Percentiles rank a stretch among this genome's conserved stretches.
Evolutionary conservation across 1,284 basidiomycete species (phyloP).

Genomic region (Cerioporus squamosus): DNA sequence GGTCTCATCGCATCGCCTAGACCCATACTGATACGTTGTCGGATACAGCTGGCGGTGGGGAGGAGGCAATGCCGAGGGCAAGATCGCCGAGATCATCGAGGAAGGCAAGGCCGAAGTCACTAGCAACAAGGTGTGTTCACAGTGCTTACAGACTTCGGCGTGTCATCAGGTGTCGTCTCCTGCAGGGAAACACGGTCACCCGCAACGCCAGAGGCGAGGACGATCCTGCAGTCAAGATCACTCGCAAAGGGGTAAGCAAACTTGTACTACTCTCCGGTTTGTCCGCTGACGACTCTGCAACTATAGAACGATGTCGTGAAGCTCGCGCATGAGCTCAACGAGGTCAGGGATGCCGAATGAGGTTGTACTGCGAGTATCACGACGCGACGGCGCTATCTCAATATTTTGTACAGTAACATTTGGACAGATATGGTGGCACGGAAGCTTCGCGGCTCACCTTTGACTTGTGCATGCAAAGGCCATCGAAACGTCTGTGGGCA

Average conservation of each 20-base stretch:
- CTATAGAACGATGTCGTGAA: conserved; percentile 49
- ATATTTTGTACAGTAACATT: too few species aligned
- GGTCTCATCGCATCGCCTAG: too few species aligned
- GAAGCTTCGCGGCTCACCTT: too few species aligned
- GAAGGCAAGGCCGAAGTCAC: conserved; percentile 42
- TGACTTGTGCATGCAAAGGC: too few species aligned
- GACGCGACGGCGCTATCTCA: too few species aligned
- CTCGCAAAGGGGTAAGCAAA: conserved; percentile 39
- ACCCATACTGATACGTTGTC: too few species aligned
- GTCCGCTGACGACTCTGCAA: not conserved
- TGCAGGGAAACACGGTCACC: conserved; percentile 43
- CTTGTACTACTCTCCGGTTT: not conserved
- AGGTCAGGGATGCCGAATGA: too few species aligned
- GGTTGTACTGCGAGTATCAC: too few species aligned
- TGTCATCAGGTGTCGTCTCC: not conserved
- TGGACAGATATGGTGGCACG: too few species aligned
- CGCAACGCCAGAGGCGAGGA: conserved; percentile 39
- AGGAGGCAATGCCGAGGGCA: conserved; percentile 32
- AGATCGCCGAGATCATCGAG: conserved; percentile 37
- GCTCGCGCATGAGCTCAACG: conserved; percentile 36
- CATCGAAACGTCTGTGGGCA: too few species aligned
- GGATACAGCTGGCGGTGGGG: conserved; percentile 39
- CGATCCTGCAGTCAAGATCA: conserved; percentile 47
- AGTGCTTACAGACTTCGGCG: not conserved
- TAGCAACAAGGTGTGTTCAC: conserved; percentile 40